Evolutionary conservation across 2,329 filamentous ascomycete species (phyloP).

Genomic region (Sclerotinia glacialis): DNA sequence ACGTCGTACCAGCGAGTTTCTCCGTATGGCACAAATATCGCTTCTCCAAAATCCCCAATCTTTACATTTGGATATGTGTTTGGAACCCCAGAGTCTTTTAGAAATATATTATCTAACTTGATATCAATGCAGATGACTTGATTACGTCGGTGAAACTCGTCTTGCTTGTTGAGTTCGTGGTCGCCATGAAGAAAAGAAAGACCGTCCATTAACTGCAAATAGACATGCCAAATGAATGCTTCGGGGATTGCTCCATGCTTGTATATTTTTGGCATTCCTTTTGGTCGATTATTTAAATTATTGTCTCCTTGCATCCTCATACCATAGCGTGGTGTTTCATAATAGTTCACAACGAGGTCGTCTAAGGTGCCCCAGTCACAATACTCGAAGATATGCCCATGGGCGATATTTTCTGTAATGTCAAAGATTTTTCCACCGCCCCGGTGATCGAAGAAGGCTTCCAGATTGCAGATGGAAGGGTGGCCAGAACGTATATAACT

Average conservation of each 20-base stretch:
- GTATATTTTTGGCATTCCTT: not conserved
- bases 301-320: too few relatives aligned
- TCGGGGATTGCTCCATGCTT: constrained; percentile 12
- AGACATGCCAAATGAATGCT: constrained; percentile 17
- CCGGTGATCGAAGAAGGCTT: constrained; percentile 7
- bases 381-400: constrained; percentile 12
- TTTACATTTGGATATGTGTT: constrained; percentile 13
- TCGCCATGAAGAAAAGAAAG: constrained; percentile 11
- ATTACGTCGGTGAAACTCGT: constrained; percentile 6
- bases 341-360: not conserved
- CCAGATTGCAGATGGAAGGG: constrained; percentile 1
- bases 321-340: not conserved
- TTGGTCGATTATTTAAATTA: too few relatives aligned
- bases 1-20: not conserved
- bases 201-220: not conserved
- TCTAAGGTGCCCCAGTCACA: constrained; percentile 4
- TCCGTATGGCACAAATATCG: not conserved
- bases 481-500: constrained; percentile 3
- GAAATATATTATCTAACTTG: constrained; percentile 17
- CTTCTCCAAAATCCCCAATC: constrained; percentile 18
- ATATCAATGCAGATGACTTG: constrained; percentile 3
- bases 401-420: not conserved
- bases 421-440: not conserved
- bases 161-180: not conserved
- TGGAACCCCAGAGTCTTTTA: not conserved